Base-by-base conservation (phyloP, 495 filamentous ascomycete species). In the Aspergillus ellipticus region DNA sequence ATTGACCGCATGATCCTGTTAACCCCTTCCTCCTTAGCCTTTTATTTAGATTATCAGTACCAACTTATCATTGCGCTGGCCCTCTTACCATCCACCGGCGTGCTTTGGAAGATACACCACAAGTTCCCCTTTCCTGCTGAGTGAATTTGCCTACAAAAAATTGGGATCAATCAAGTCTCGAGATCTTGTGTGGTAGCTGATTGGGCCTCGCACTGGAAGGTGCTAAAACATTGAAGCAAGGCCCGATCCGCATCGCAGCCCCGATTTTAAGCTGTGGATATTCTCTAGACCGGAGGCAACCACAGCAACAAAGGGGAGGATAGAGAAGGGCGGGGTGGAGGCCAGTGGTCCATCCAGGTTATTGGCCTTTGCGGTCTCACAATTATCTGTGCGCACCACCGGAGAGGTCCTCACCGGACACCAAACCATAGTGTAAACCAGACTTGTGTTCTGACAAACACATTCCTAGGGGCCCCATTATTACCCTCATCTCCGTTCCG, bases 181-280 rank as follows among this genome's bases (percentile, higher is more conserved):
- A n/a, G 49, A 51, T 51, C 45, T n/a, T 48, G 22, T 28, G 11
- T 48, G 45, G 17, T 24, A 48, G 6, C 16, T 48, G 45, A 48
- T 48, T 48, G 45, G 45, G 45, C 16, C 22, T 28, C 45, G 45
- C 24, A 28, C 4, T 16, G 7, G 22, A 48, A 48, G n/a, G 13
- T 26, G 22, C 45, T 48, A 29, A 29, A 29, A 28, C 45, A 13
- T 48, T 48, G 45, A 48, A 48, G 45, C 45, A 48, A 48, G 45
- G 45, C 45, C 45, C 45, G 45, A 48, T 48, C 45, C 45, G 45
- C 24, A 48, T 48, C 45, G 45, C 24, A 48, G 22, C 45, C 17
- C 45, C 45, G 22, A 28, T 28, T 48, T 48, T 53, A 29, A 45
- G 22, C 28, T 53, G 51, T 53, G 51, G 51, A 53, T 45, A 45